Base-by-base conservation (phyloP, 1,284 basidiomycete genomes). In the Tetrapyrgos nigripes region DNA sequence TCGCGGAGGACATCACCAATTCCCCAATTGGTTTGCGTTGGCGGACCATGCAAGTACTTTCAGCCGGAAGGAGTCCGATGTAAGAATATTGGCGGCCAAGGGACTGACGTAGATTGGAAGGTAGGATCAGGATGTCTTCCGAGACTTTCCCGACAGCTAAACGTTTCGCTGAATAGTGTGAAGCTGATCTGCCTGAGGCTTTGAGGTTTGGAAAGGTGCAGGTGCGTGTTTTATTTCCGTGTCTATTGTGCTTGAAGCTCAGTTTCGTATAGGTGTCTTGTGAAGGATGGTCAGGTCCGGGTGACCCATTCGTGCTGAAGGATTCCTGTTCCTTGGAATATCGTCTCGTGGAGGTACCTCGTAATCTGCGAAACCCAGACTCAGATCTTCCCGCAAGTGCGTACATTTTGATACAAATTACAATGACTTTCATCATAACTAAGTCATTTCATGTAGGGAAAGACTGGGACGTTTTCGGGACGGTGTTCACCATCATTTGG, bases 51-150 rank as follows among this genome's bases (percentile, higher is more conserved):
- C 72, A 79, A 77, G 33, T 69, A 84, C 17, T 96, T 87, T 72
- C 83, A 87, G 60, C 95, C 94, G 1, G 90, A 94, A 59, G 92
- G 89, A n/a, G 88, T 97, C 27, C 87, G 93, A 62, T 98, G 95
- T 72, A 79, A 79, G 48, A 93, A 90, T 63, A 79, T 89, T 49
- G 94, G 95, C 37, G 91, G 92, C 8, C 76, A 77, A 60, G 93
- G 91, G 1, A 77, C 83, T 1, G 87, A 91, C 11, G 85, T 94
- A 4, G 93, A 96, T 67, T 96, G 94, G 94, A 91, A 89, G 82
- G 92, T 88, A 66, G 62, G 76, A 21, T 40, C 10, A 3, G 26
- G n/a, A 21, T 51, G 4, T 0, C 24, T 40, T 17, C 37, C 37
- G 37, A 40, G 17, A 40, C 37, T 40, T 40, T 40, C 19, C 37